These are phyloP conservation scores for Venturiaceae sp. DNA, from an alignment of 2,329 filamentous ascomycete genomes.

Conservation along the genomic window DNA sequence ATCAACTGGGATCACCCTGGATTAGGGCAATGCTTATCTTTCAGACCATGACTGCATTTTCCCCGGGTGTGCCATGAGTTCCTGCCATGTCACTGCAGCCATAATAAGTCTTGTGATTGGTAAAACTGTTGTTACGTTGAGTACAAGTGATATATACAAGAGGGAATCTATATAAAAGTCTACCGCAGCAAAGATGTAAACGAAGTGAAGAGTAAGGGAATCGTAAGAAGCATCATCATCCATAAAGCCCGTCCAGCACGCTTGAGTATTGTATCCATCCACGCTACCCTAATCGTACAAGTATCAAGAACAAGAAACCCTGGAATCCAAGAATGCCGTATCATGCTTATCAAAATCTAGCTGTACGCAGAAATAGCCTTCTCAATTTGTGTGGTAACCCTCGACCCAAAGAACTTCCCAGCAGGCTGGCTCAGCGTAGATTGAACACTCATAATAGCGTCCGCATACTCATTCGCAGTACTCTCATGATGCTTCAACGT, in stretches of 20 bases:
- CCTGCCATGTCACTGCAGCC: too few species aligned
- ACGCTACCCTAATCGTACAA: not conserved
- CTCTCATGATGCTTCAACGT: not conserved
- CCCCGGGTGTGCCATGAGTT: too few species aligned
- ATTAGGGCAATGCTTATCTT: too few species aligned
- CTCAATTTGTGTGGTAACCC: not conserved
- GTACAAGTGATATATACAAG: not conserved
- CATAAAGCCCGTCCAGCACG: not conserved
- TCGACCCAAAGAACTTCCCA: not conserved
- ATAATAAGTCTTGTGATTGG: too few species aligned
- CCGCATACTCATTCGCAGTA: not conserved
- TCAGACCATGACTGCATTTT: too few species aligned
- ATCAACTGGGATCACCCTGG: too few species aligned
- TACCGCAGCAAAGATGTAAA: not conserved
- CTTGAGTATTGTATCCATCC: not conserved
- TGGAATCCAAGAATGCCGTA: not conserved
- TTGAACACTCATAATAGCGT: not conserved
- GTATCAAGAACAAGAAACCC: not conserved
- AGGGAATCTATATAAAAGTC: not conserved
- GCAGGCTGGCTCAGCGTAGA: not conserved
- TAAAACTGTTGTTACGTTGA: too few species aligned
- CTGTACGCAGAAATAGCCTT: not conserved
- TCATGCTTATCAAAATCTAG: too few species aligned
- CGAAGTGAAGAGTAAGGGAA: not conserved
- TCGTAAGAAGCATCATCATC: too few species aligned